A percentile compares a stretch with the other conserved stretches of the same genome.
Conservation (phyloP, 305 asterid species). For the Withania somnifera region DNA sequence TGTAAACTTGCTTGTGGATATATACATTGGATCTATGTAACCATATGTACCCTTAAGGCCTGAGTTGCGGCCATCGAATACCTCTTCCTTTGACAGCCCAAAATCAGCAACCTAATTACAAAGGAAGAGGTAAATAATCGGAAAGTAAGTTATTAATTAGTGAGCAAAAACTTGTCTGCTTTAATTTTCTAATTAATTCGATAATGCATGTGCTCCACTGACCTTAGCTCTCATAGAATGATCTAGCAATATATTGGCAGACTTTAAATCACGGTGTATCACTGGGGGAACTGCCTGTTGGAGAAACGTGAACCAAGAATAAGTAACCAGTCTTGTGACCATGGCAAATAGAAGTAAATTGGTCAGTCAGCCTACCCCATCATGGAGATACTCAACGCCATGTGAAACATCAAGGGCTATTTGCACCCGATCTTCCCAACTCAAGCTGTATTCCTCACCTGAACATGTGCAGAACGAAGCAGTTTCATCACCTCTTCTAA, state of each 20-base stretch:
- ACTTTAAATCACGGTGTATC: conserved; percentile 89
- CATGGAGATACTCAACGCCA: conserved; percentile 96
- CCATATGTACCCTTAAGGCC: conserved; percentile 97
- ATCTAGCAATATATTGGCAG: conserved; percentile 88
- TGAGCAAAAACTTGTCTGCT: background rate
- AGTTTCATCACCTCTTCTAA: conserved; percentile 3
- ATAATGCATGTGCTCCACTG: background rate
- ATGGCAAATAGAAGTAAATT: background rate
- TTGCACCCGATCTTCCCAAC: conserved; percentile 92
- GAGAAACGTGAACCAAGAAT: conserved; percentile 14
- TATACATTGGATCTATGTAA: conserved; percentile 82
- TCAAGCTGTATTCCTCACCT: conserved; percentile 57
- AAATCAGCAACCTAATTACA: conserved; percentile 88
- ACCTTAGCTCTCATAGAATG: conserved; percentile 93
- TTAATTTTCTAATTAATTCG: background rate
- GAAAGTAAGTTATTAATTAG: background rate
- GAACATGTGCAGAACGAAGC: conserved; percentile 4
- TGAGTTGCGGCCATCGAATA: conserved; percentile 58
- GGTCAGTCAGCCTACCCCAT: conserved; percentile 61
- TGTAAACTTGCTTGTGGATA: conserved; percentile 77
- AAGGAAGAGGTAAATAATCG: conserved; percentile 8
- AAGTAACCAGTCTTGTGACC: conserved; percentile 2
- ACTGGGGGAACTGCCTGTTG: conserved; percentile 98
- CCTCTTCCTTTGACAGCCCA: conserved; percentile 92
- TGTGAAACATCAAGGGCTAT: conserved; percentile 90